Conservation (phyloP, 352 stramenopile species). For the Phytopythium sindhum region DNA sequence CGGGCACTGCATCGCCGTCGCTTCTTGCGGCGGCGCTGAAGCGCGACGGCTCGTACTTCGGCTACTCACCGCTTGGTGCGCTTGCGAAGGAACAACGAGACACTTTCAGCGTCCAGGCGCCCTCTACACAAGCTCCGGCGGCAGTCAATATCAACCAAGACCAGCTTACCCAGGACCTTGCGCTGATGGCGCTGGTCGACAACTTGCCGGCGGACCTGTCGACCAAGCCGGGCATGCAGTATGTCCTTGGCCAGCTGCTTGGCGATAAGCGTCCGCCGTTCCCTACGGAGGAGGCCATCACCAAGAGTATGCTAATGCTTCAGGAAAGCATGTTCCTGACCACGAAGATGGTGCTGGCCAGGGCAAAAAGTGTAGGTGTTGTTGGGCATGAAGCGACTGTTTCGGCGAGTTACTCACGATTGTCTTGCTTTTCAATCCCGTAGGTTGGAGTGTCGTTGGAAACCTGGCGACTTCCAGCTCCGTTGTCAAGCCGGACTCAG, state of each 20-base stretch:
- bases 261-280: conserved; percentile 64
- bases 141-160: conserved; percentile 39
- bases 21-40: conserved; percentile 27
- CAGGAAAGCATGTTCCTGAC: conserved; percentile 71
- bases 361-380: conserved; percentile 42
- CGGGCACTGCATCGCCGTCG: conserved; percentile 15
- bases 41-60: conserved; percentile 20
- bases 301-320: conserved; percentile 62
- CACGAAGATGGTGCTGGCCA: conserved; percentile 59
- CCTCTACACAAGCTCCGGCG: not conserved
- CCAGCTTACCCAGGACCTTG: conserved; percentile 70
- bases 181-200: conserved; percentile 67
- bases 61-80: conserved; percentile 10
- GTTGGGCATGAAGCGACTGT: not conserved
- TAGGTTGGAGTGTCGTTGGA: conserved; percentile 66
- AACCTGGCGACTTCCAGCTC: conserved; percentile 47
- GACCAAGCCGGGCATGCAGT: conserved; percentile 58
- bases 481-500: conserved; percentile 17
- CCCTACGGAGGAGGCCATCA: conserved; percentile 52
- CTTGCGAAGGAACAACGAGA: conserved; percentile 51
- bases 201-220: conserved; percentile 69
- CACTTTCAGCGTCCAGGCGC: conserved; percentile 17
- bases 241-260: conserved; percentile 59
- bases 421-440: not conserved
- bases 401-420: not conserved